Percentiles rank a stretch among this genome's conserved stretches.
phyloP scores from a whole-genome alignment of 345 rosid genomes.

The Lumnitzera racemosa region DNA sequence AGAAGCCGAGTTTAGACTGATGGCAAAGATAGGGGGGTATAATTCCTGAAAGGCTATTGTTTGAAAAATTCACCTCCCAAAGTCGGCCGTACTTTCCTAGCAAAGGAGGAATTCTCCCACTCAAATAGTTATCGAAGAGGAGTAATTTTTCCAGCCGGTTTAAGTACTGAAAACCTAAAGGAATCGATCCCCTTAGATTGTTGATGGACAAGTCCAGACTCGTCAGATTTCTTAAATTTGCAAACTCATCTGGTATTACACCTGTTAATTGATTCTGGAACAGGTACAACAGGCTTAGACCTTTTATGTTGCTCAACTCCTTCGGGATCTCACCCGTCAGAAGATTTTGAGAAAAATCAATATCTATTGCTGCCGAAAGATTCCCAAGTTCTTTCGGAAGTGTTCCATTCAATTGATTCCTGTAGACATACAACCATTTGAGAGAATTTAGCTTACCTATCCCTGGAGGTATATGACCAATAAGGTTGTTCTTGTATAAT shows the following conservation, averaged over 20 bases:
- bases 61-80: slow-evolving; percentile 81
- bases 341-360: slow-evolving; percentile 82
- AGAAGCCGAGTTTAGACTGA: slow-evolving; percentile 38
- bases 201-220: slow-evolving; percentile 88
- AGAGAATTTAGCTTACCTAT: slow-evolving; percentile 65
- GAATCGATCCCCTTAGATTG: slow-evolving; percentile 61
- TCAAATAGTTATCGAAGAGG: slow-evolving; percentile 71
- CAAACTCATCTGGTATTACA: slow-evolving; percentile 60
- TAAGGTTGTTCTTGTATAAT: slow-evolving; percentile 59
- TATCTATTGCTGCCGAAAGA: slow-evolving; percentile 55
- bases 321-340: slow-evolving; percentile 67
- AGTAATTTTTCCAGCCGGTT: slow-evolving; percentile 62
- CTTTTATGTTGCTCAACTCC: slow-evolving; percentile 59
- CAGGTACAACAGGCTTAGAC: slow-evolving; percentile 52
- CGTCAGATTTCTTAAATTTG: slow-evolving; percentile 52
- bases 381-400: slow-evolving; percentile 80
- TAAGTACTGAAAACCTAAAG: slow-evolving; percentile 60
- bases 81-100: slow-evolving; percentile 68
- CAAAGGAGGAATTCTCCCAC: slow-evolving; percentile 58
- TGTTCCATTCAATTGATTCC: slow-evolving; percentile 75
- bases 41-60: slow-evolving; percentile 60
- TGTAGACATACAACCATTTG: slow-evolving; percentile 63
- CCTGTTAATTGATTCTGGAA: slow-evolving; percentile 80
- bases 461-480: slow-evolving; percentile 59
- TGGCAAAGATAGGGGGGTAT: slow-evolving; percentile 71